These are phyloP conservation scores for Vachellia collinsii DNA, from an alignment of 306 rosid species.

Conservation along the genomic window DNA sequence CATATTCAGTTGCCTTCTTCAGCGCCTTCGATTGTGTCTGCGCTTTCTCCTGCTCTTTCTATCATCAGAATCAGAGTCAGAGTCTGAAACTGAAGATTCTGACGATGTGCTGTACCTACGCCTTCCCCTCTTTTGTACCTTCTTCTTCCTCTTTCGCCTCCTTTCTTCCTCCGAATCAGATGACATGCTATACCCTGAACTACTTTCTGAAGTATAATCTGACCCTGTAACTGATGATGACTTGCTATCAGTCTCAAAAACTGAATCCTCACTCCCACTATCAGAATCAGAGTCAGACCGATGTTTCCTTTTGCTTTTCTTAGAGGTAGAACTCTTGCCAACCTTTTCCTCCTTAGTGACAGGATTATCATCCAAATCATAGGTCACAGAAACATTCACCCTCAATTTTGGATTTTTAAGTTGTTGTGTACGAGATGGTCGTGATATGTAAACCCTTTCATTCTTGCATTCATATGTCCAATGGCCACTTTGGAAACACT, in stretches of 20 bases:
- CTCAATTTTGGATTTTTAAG: too few species aligned
- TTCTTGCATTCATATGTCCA: too few species aligned
- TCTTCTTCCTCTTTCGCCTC: slow-evolving; percentile 64
- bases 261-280: slow-evolving; percentile 88
- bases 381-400: slow-evolving; percentile 49
- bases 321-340: slow-evolving; percentile 42
- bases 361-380: slow-evolving; percentile 59
- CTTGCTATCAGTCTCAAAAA: slow-evolving; percentile 86
- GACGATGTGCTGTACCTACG: slow-evolving; percentile 76
- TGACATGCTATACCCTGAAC: slow-evolving; percentile 71
- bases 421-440: too few species aligned
- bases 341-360: slow-evolving; percentile 51
- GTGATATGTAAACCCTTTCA: too few species aligned
- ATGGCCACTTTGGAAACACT: too few species aligned
- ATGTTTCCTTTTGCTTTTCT: slow-evolving; percentile 82
- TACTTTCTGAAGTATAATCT: slow-evolving; percentile 75
- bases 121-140: slow-evolving; percentile 63
- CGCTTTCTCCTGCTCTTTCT: slow-evolving; percentile 66
- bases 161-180: slow-evolving; percentile 89
- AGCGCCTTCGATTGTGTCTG: slow-evolving; percentile 65
- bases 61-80: slow-evolving; percentile 89
- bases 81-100: slow-evolving; percentile 82
- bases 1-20: slow-evolving; percentile 20
- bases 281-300: slow-evolving; percentile 60
- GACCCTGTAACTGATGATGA: slow-evolving; percentile 82